These are phyloP conservation scores for Amphichorda felina DNA, from an alignment of 2,329 filamentous ascomycete genomes.

Conservation along the genomic window DNA sequence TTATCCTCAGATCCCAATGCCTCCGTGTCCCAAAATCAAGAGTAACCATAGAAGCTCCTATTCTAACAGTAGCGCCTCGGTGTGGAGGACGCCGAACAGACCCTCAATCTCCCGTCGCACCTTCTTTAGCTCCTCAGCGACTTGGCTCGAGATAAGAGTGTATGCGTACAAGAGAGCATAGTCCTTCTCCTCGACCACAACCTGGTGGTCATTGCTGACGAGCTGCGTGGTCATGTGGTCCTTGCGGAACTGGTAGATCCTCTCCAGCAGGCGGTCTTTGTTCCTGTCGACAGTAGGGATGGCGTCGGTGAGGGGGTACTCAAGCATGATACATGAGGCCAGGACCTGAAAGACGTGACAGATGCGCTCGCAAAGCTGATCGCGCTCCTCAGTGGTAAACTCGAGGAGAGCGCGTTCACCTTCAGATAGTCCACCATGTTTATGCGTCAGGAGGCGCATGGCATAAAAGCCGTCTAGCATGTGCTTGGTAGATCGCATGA, in stretches of 20 bases:
- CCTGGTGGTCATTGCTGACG: slow-evolving; percentile 5
- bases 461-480: slow-evolving; percentile 92
- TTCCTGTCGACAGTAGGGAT: slow-evolving; percentile 73
- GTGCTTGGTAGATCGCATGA: slow-evolving; percentile 68
- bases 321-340: slow-evolving; percentile 84
- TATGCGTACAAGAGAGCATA: slow-evolving; percentile 92
- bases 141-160: slow-evolving; percentile 55
- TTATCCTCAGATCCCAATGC: background rate
- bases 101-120: slow-evolving; percentile 50
- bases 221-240: slow-evolving; percentile 35
- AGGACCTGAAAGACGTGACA: slow-evolving; percentile 81
- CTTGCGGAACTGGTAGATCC: slow-evolving; percentile 78
- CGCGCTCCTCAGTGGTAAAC: slow-evolving; percentile 69
- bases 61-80: slow-evolving; percentile 45
- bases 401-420: slow-evolving; percentile 73
- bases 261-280: slow-evolving; percentile 72
- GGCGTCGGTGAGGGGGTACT: slow-evolving; percentile 84
- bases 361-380: slow-evolving; percentile 74
- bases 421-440: slow-evolving; percentile 60
- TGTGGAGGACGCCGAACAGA: slow-evolving; percentile 50
- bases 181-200: slow-evolving; percentile 53
- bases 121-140: slow-evolving; percentile 50
- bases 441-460: slow-evolving; percentile 86
- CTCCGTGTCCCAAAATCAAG: too few relatives aligned
- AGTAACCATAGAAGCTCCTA: slow-evolving; percentile 16